Evolutionary conservation across 257 asterid genomes (phyloP).

Genomic region (Nicotiana attenuata): DNA sequence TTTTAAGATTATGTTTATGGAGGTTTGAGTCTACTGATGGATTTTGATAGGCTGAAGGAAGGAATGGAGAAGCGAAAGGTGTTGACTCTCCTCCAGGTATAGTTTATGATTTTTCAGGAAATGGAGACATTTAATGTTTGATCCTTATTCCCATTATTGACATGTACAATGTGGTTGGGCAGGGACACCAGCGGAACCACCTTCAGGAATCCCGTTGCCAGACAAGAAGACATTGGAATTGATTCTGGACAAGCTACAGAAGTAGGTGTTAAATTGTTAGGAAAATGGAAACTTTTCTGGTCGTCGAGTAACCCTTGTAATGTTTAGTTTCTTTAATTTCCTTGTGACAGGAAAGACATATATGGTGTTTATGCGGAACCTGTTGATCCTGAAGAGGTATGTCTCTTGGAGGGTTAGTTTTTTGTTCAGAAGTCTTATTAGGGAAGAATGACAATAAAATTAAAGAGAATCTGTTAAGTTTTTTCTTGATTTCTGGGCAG

Average conservation of each 20-base stretch:
- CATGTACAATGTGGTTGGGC: conserved; percentile 2
- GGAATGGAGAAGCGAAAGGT: conserved; percentile 40
- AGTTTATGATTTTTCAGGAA: conserved; percentile 10
- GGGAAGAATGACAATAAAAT: neutral
- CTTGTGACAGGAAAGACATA: conserved; percentile 79
- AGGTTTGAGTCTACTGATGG: conserved; percentile 26
- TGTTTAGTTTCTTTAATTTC: conserved; percentile 28
- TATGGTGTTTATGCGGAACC: conserved; percentile 97
- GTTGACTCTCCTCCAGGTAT: conserved; percentile 67
- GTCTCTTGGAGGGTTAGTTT: conserved; percentile 4
- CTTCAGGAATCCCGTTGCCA: conserved; percentile 52
- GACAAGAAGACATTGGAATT: conserved; percentile 78
- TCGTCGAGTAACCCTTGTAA: conserved; percentile 1
- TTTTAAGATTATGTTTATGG: conserved; percentile 18
- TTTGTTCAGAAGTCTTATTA: conserved; percentile 15
- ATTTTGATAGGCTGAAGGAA: conserved; percentile 60
- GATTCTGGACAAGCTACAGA: conserved; percentile 91
- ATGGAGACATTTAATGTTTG: neutral
- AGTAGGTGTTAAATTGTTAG: conserved; percentile 40
- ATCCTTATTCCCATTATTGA: neutral
- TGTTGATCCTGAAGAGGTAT: conserved; percentile 98
- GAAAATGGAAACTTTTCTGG: neutral
- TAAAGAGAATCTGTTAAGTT: neutral
- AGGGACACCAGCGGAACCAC: conserved; percentile 62
- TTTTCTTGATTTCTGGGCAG: conserved; percentile 31